Conservation (phyloP, 306 rosid species). For the Begonia loranthoides region DNA sequence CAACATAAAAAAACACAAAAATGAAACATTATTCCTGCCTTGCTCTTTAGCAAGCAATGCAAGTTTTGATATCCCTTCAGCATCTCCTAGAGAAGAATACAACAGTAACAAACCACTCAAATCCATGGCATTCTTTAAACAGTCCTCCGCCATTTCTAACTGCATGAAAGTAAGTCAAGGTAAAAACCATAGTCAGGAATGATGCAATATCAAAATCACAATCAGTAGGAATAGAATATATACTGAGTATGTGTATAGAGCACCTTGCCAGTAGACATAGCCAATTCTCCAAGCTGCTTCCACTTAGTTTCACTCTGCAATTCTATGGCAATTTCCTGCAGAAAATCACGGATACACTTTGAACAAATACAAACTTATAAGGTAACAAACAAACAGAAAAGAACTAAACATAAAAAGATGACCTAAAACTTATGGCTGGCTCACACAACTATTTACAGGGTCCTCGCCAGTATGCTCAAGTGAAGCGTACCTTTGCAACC, state of each 20-base stretch:
- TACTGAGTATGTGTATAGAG: background rate
- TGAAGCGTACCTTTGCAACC: constrained; percentile 69
- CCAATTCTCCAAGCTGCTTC: constrained; percentile 93
- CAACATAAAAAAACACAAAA: constrained; percentile 86
- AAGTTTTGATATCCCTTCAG: constrained; percentile 78
- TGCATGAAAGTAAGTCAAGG: constrained; percentile 28
- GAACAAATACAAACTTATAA: no score
- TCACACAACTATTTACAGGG: background rate
- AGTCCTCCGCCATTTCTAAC: constrained; percentile 99
- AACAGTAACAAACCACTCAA: constrained; percentile 90
- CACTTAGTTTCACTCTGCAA: constrained; percentile 80
- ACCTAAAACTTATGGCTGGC: background rate
- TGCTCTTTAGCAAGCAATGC: constrained; percentile 91
- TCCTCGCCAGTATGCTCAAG: background rate
- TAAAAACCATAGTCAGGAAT: no score
- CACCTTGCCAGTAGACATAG: constrained; percentile 92
- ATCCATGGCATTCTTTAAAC: constrained; percentile 85
- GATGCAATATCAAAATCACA: no score
- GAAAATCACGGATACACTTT: background rate
- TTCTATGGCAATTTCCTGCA: constrained; percentile 68
- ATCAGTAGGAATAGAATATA: no score
- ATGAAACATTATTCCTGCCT: constrained; percentile 97
- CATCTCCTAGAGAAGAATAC: constrained; percentile 99
- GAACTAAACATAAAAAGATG: no score
- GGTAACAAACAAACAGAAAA: no score